Evolutionary conservation across 345 rosid genomes (phyloP), one percentile per base, ranked within the genome.

Genomic region (Noccaea bulbosa): DNA sequence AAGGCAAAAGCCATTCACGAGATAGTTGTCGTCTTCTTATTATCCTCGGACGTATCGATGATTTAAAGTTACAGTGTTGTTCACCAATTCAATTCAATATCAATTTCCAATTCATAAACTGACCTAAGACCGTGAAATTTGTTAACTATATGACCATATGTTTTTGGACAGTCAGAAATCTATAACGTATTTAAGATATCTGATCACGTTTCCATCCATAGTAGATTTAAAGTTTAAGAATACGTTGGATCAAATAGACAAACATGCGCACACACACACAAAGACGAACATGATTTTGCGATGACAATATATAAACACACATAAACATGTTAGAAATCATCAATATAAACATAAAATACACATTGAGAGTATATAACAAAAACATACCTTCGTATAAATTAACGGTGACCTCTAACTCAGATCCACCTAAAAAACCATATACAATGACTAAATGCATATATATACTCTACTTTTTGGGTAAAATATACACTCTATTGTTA

Each of bases 11-110:
- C 3, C 3, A n/a, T 51, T 66, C 77, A 66, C 67, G 72, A 73
- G 77, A 73, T 46, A 5, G 12, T 40, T 66, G 54, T 71, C 38
- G 45, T 58, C 77, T 66, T 66, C 38, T 49, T 65, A 39, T 57
- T n/a, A 40, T 49, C 47, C 55, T 58, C 61, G 44, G 2, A 39
- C 43, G 39, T 43, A 55, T 55, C 71, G 72, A 14, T 49, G 38
- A 71, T 40, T 35, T 11, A 16, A 61, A 12, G 27, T 61, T 50
- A 38, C 62, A 35, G 22, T 35, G 12, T 37, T 49, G 12, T 37
- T 65, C 33, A 37, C 30, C 22, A 20, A 27, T 27, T 27, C 30
- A 27, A 27, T 27, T 27, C 30, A 27, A 27, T 27, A 27, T 27
- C 30, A 27, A 27, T 27, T 27, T 27, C 30, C 30, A 27, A 27